Evolutionary conservation across 306 rosid genomes (phyloP), one percentile per base, ranked within the genome.

Genomic region (Lagenaria siceraria): DNA sequence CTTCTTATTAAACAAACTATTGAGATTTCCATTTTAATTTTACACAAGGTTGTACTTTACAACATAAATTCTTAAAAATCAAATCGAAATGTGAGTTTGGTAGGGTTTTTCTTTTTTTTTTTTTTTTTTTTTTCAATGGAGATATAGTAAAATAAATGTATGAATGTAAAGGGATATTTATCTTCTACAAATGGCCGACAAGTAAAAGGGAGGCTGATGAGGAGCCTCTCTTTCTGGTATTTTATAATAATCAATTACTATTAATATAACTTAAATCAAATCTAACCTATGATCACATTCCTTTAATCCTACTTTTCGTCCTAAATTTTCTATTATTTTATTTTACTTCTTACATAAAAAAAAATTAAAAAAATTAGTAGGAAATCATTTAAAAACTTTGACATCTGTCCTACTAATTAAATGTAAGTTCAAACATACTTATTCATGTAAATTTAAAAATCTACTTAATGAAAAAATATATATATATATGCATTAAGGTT

Each of bases 101-200:
- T 5, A 4, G 36, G 36, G 4, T 29, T 29, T 29, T 2, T 29
- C 3, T 29, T 2, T 29, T 29, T 29, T 29, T 29, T 29, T 29
- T 29, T 29, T 1, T 29, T 29, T 33, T 8, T 2, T n/a, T 12
- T 25, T 14, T 1, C 4, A 5, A 63, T 7, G 46, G 18, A 19
- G 3, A 35, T n/a, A 64, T 19, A 66, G 10, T 62, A 62, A 31
- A 31, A 62, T 14, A 62, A 15, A 62, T 1, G 73, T 40, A 66
- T 2, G 10, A 61, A 61, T 60, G 63, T 29, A 59, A 61, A 14
- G 3, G 74, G 73, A 11, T 19, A 2, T 29, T 19, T 42, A 42
- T 70, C 14, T 7, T 36, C 13, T 13, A 70, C 27, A 43, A 46
- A 70, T 70, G 75, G 75, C 75, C 75, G 75, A 70, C 75, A 42